Evolutionary conservation across 345 rosid species (phyloP).

Genomic region (Sonneratia caseolaris): DNA sequence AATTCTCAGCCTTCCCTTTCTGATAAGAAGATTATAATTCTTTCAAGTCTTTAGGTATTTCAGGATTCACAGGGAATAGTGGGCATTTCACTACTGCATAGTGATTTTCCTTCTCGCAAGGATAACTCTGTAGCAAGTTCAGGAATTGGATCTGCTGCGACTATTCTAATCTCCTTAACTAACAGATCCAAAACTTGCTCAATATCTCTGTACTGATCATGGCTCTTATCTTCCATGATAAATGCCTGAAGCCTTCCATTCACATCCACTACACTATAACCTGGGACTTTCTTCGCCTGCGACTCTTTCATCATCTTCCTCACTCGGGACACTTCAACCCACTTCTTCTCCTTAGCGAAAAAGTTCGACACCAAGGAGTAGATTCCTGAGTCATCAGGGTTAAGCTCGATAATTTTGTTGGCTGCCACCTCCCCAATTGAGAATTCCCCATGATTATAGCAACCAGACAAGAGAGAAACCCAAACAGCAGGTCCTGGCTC

Average conservation of each 20-base stretch:
- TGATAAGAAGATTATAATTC: neutral
- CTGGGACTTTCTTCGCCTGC: conserved; percentile 52
- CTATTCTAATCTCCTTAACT: conserved; percentile 32
- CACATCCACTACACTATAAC: conserved; percentile 47
- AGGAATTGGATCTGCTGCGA: neutral
- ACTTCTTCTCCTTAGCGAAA: conserved; percentile 42
- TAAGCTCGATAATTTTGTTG: conserved; percentile 40
- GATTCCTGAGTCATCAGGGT: conserved; percentile 49
- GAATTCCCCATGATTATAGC: conserved; percentile 41
- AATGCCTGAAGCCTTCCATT: conserved; percentile 48
- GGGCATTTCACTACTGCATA: neutral
- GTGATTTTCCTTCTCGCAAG: neutral
- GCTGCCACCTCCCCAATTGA: conserved; percentile 53
- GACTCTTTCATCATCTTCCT: conserved; percentile 51
- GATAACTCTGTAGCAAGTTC: neutral
- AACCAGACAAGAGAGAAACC: conserved; percentile 82
- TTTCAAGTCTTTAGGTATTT: neutral
- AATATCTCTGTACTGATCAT: conserved; percentile 26
- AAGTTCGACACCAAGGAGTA: conserved; percentile 60
- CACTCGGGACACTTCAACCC: conserved; percentile 50
- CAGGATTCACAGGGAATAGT: neutral
- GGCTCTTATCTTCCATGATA: conserved; percentile 57
- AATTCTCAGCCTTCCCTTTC: neutral
- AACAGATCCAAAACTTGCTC: conserved; percentile 29
- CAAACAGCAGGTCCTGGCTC: conserved; percentile 42